Base-by-base conservation (phyloP, 257 asterid genomes). In the Nyctanthes arbortristis region DNA sequence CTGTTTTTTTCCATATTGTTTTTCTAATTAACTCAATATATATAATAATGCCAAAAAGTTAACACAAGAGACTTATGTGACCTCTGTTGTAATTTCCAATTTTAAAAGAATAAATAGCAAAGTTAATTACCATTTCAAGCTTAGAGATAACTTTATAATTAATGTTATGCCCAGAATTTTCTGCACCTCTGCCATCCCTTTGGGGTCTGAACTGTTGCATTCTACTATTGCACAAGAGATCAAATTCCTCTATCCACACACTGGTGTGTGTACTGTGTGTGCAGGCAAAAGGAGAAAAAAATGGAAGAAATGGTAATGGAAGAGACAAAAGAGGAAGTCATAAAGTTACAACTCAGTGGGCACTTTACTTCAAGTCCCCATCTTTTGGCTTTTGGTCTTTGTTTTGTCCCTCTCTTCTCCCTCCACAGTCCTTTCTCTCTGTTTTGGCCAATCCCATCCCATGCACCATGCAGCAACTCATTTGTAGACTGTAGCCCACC, bases 281-380 rank as follows among this genome's bases (percentile, higher is more conserved):
- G n/a, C n/a, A 33, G 37, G 16, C 18, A 32, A 36, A 32, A 43
- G 65, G 60, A 45, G 45, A 30, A 67, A 4, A 49, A 52, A 22
- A 34, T 52, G 55, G 24, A 63, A 27, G n/a, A 63, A 18, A 63
- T 32, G 34, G 11, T 58, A 57, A 31, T 47, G 69, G 74, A 73
- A 60, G 60, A 74, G 82, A 81, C 82, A 81, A 77, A 81, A 29
- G 61, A 65, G 73, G 76, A 77, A 70, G 62, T 67, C 73, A 66
- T 24, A 66, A 67, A 71, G 69, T 63, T 55, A 74, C 69, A 36
- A 27, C 63, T 14, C 61, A 7, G 27, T 64, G 40, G 14, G n/a
- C n/a, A n/a, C 59, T 75, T 75, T 67, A 34, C 74, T 66, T 71
- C 57, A 49, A 66, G 36, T 49, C 80, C 72, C 73, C 33, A 60